Evolutionary conservation across 768 basidiomycete species (phyloP).

Genomic region (Agaricus subrufescens): DNA sequence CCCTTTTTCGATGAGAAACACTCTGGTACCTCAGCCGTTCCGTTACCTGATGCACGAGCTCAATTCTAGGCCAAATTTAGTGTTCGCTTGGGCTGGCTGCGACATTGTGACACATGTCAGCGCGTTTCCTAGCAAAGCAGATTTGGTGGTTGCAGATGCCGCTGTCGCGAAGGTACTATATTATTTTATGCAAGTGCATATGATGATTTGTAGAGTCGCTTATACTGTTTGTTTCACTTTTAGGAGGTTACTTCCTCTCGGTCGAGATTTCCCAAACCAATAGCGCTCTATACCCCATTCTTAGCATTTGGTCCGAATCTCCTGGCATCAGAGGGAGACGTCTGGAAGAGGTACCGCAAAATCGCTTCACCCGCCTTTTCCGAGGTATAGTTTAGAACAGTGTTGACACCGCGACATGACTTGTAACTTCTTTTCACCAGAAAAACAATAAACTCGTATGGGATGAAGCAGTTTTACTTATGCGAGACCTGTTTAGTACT

Average conservation of each 20-base stretch:
- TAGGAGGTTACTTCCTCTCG: constrained; percentile 45
- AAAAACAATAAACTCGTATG: constrained; percentile 42
- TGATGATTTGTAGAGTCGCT: too few species aligned
- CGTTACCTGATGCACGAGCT: not conserved
- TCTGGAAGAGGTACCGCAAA: constrained; percentile 61
- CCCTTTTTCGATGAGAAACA: constrained; percentile 1
- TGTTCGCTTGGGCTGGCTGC: not conserved
- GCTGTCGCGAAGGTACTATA: constrained; percentile 22
- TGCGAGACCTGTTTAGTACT: constrained; percentile 36
- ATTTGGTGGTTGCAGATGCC: constrained; percentile 25
- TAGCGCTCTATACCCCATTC: constrained; percentile 36
- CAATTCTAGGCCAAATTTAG: not conserved
- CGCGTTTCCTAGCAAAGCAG: not conserved
- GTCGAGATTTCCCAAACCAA: constrained; percentile 48
- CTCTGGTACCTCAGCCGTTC: not conserved
- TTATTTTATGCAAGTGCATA: too few species aligned
- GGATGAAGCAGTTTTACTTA: constrained; percentile 35
- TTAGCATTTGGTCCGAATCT: constrained; percentile 52
- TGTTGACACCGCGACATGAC: not conserved
- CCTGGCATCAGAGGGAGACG: constrained; percentile 51
- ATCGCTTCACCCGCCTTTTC: constrained; percentile 55
- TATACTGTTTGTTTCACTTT: not conserved
- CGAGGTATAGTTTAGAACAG: constrained; percentile 30
- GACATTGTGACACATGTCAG: constrained; percentile 5
- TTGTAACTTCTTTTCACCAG: constrained; percentile 14